phyloP scores from a whole-genome alignment of 2,329 filamentous ascomycete species.

The Bipolaris oryzae region DNA sequence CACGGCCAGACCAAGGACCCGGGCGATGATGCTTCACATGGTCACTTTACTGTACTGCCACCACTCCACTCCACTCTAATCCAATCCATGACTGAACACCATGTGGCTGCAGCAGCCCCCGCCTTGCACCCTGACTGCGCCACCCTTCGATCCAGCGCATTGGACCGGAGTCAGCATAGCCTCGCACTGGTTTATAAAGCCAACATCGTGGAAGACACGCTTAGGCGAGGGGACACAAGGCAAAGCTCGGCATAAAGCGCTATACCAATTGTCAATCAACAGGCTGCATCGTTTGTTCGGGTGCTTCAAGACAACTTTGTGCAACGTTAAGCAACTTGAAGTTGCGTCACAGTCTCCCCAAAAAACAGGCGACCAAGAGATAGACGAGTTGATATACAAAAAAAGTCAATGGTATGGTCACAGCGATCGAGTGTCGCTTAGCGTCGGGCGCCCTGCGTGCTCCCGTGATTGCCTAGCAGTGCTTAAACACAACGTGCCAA shows the following conservation, averaged over 20 bases:
- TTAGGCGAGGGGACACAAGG: not conserved
- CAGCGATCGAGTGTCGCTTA: not conserved
- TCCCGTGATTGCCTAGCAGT: not conserved
- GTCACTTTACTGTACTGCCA: slow-evolving; percentile 1
- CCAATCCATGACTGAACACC: slow-evolving; percentile 3
- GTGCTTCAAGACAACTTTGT: not conserved
- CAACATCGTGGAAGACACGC: not conserved
- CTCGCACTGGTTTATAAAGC: slow-evolving; percentile 1
- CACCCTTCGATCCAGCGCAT: slow-evolving; percentile 14
- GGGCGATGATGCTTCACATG: slow-evolving; percentile 2
- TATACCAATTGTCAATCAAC: not conserved
- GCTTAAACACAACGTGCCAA: not conserved
- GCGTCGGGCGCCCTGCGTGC: slow-evolving; percentile 3
- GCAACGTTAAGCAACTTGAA: not conserved
- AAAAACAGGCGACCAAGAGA: not conserved
- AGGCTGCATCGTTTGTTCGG: not conserved
- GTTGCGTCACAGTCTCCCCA: not conserved
- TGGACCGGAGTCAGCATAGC: slow-evolving; percentile 11
- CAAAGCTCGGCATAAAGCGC: not conserved
- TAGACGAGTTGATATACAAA: not conserved
- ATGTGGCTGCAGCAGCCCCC: slow-evolving; percentile 8
- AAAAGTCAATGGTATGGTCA: not conserved
- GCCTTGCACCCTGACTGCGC: slow-evolving; percentile 19
- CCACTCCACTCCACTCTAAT: not conserved
- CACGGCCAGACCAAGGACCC: slow-evolving; percentile 30